Conservation (phyloP, 441 rosid species). For the Syzygium malaccense region DNA sequence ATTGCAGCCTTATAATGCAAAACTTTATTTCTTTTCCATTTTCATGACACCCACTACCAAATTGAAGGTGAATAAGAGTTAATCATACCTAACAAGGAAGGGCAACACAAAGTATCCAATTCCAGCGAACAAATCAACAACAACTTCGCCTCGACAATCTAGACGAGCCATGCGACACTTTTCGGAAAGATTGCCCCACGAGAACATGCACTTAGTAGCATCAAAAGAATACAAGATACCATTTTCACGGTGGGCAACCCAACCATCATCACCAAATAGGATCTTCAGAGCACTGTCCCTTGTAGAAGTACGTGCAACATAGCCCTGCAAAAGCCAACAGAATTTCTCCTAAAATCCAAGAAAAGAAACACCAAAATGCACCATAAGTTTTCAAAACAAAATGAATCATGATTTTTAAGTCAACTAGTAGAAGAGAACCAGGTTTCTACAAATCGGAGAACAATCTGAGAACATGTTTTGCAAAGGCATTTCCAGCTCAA, state of each 20-base stretch:
- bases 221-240: slow-evolving; percentile 84
- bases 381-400: background rate
- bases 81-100: slow-evolving; percentile 74
- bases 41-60: background rate
- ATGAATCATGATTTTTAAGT: background rate
- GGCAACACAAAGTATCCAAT: slow-evolving; percentile 88
- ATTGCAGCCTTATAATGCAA: background rate
- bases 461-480: background rate
- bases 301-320: slow-evolving; percentile 69
- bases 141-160: slow-evolving; percentile 55
- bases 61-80: background rate
- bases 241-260: slow-evolving; percentile 85
- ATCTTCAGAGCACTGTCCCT: slow-evolving; percentile 83
- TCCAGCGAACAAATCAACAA: slow-evolving; percentile 92
- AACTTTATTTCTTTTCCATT: background rate
- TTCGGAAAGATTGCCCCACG: slow-evolving; percentile 97
- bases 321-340: slow-evolving; percentile 44
- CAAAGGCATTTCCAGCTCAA: background rate
- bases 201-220: slow-evolving; percentile 93
- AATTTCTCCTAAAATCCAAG: slow-evolving; percentile 1
- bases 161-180: slow-evolving; percentile 83
- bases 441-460: background rate
- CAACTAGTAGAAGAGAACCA: background rate
- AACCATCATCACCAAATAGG: slow-evolving; percentile 78
- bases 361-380: background rate